A percentile compares a stretch with the other conserved stretches of the same genome.
These are phyloP conservation scores for Aspergillus uvarum DNA, from an alignment of 2,329 filamentous ascomycete species.

Conservation along the genomic window DNA sequence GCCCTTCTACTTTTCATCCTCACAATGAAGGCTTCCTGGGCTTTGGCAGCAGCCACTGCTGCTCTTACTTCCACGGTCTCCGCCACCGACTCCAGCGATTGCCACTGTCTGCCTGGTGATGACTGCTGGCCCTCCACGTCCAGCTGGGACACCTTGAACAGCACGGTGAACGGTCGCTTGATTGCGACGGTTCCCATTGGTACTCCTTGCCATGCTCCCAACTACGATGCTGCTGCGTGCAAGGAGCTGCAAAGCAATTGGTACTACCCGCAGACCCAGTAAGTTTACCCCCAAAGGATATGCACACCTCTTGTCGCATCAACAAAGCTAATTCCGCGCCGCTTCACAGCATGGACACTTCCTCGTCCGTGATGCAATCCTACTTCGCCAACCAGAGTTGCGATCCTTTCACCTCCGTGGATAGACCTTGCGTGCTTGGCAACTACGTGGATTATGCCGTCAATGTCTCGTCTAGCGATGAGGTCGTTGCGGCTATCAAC, in stretches of 20 bases:
- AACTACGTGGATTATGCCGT: conserved; percentile 37
- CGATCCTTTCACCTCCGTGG: conserved; percentile 30
- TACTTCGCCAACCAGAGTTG: conserved; percentile 35
- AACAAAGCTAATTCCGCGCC: neutral
- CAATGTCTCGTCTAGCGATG: conserved; percentile 30
- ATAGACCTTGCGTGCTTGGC: conserved; percentile 27
- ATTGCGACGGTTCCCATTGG: conserved; percentile 42
- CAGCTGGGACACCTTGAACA: conserved; percentile 38
- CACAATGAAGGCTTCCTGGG: conserved; percentile 29
- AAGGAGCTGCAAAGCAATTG: conserved; percentile 22
- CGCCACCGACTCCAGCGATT: conserved; percentile 7
- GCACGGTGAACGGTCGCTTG: conserved; percentile 39
- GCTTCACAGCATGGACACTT: conserved; percentile 21
- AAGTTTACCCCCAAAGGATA: conserved; percentile 10
- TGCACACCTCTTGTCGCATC: neutral
- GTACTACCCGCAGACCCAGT: conserved; percentile 31
- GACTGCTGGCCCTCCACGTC: conserved; percentile 38
- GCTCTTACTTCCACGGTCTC: conserved; percentile 16
- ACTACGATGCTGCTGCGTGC: conserved; percentile 24
- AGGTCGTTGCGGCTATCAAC: conserved; percentile 32
- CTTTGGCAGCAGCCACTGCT: conserved; percentile 13
- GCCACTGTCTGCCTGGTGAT: conserved; percentile 36
- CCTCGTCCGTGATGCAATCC: conserved; percentile 35
- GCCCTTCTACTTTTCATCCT: conserved; percentile 4
- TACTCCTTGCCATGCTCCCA: conserved; percentile 36